Percentiles rank a stretch among this genome's conserved stretches.
These are phyloP conservation scores for Closterium sp. DNA, from an alignment of 139 green algal species.

Conservation along the genomic window DNA sequence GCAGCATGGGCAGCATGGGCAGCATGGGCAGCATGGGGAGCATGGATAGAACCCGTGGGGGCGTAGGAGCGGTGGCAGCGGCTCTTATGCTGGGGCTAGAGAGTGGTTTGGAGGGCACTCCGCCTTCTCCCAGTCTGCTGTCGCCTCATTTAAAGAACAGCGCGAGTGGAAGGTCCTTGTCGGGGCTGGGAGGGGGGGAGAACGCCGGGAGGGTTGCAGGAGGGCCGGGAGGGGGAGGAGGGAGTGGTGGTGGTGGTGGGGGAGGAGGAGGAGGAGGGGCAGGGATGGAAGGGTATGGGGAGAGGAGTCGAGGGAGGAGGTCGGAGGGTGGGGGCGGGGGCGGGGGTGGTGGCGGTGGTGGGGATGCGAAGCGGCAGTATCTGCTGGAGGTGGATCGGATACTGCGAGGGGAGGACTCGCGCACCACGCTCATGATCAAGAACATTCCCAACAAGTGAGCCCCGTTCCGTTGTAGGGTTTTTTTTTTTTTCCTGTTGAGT, in stretches of 20 bases:
- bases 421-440: conserved; percentile 97
- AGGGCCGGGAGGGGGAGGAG: conserved; percentile 71
- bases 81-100: not conserved
- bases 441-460: conserved; percentile 98
- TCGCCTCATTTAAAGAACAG: not conserved
- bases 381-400: conserved; percentile 75
- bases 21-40: too few species aligned
- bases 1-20: not conserved
- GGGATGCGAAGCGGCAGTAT: conserved; percentile 63
- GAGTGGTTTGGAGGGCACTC: not conserved
- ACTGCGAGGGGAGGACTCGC: conserved; percentile 73
- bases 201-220: not conserved
- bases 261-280: not conserved
- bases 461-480: not conserved
- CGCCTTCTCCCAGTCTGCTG: not conserved
- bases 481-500: too few species aligned
- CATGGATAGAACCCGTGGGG: not conserved
- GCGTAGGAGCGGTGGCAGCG: not conserved
- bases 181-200: not conserved
- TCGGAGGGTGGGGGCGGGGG: not conserved
- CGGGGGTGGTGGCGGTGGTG: not conserved
- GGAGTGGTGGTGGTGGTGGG: not conserved
- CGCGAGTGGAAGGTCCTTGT: not conserved
- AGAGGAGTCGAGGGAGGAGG: conserved; percentile 2
- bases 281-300: not conserved